Conservation (phyloP, 805 yeast species). For the Candida mattraensis region DNA sequence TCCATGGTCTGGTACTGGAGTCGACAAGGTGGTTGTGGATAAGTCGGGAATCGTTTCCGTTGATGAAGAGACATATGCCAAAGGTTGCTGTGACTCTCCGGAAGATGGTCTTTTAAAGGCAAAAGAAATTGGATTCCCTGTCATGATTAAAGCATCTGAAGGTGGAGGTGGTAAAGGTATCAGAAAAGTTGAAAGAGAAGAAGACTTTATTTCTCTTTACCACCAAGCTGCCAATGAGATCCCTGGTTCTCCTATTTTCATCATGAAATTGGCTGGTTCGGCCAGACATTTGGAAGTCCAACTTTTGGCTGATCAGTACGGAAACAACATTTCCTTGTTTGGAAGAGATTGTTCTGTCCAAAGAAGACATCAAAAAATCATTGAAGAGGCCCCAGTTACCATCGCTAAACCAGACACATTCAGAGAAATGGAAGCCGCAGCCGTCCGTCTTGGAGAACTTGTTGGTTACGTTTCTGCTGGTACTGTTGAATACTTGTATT, state of each 20-base stretch:
- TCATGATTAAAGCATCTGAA: constrained; percentile 98
- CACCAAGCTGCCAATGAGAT: constrained; percentile 96
- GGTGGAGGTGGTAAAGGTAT: constrained; percentile 99
- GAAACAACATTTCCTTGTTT: constrained; percentile 93
- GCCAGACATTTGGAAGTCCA: constrained; percentile 99
- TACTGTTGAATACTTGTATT: constrained; percentile 96
- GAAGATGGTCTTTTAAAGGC: constrained; percentile 91
- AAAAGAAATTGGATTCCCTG: constrained; percentile 89
- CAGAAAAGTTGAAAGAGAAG: constrained; percentile 87
- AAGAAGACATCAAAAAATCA: constrained; percentile 98
- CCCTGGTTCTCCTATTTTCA: constrained; percentile 98
- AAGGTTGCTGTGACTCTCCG: constrained; percentile 85
- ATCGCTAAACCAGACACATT: constrained; percentile 86
- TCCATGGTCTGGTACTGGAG: constrained; percentile 99
- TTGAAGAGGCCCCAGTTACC: constrained; percentile 99
- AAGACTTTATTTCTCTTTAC: constrained; percentile 72
- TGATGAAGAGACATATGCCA: constrained; percentile 73
- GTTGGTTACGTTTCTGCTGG: constrained; percentile 99
- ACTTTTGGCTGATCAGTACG: constrained; percentile 96
- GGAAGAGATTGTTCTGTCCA: constrained; percentile 99
- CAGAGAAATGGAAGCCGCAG: constrained; percentile 92
- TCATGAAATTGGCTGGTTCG: constrained; percentile 95
- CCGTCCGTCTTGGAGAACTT: constrained; percentile 92
- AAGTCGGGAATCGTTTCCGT: constrained; percentile 84
- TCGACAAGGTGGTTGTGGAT: constrained; percentile 76